A percentile compares a stretch with the other conserved stretches of the same genome.
Conservation (phyloP, 306 rosid species). For the Cucurbita ficifolia region DNA sequence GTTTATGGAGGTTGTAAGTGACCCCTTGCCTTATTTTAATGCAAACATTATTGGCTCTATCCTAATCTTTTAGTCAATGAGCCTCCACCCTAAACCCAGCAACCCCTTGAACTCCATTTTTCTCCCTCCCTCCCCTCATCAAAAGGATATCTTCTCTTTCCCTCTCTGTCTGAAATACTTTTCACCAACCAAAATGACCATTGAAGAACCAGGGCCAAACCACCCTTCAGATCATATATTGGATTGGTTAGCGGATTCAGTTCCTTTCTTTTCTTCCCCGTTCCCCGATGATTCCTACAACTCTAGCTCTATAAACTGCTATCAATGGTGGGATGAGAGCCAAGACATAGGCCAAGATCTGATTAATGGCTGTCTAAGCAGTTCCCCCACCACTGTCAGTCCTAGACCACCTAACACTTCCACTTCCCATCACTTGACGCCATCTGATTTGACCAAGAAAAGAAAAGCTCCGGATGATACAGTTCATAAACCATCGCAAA, state of each 20-base stretch:
- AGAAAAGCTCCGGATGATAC: slow-evolving; percentile 26
- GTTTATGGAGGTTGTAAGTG: slow-evolving; percentile 9
- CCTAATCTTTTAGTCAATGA: slow-evolving; percentile 37
- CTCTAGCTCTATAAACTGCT: slow-evolving; percentile 30
- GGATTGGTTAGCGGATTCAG: slow-evolving; percentile 72
- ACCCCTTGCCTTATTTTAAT: slow-evolving; percentile 19
- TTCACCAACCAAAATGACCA: slow-evolving; percentile 26
- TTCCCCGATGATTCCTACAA: slow-evolving; percentile 53
- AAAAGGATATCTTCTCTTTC: not conserved
- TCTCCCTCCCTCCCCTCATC: not conserved
- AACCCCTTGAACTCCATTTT: not conserved
- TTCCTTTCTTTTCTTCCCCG: slow-evolving; percentile 55
- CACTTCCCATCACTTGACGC: slow-evolving; percentile 13
- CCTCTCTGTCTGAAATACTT: not conserved
- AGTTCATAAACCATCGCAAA: slow-evolving; percentile 20
- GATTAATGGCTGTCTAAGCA: slow-evolving; percentile 9
- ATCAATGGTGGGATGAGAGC: slow-evolving; percentile 46
- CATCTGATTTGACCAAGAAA: slow-evolving; percentile 44
- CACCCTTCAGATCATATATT: slow-evolving; percentile 47
- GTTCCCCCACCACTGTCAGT: slow-evolving; percentile 14
- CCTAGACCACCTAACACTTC: slow-evolving; percentile 16
- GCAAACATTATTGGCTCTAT: slow-evolving; percentile 11
- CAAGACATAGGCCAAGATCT: slow-evolving; percentile 32
- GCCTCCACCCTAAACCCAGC: slow-evolving; percentile 12
- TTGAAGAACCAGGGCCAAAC: slow-evolving; percentile 38